These are phyloP conservation scores for Saccharomycopsis sp. DNA, from an alignment of 805 yeast species.

Conservation along the genomic window DNA sequence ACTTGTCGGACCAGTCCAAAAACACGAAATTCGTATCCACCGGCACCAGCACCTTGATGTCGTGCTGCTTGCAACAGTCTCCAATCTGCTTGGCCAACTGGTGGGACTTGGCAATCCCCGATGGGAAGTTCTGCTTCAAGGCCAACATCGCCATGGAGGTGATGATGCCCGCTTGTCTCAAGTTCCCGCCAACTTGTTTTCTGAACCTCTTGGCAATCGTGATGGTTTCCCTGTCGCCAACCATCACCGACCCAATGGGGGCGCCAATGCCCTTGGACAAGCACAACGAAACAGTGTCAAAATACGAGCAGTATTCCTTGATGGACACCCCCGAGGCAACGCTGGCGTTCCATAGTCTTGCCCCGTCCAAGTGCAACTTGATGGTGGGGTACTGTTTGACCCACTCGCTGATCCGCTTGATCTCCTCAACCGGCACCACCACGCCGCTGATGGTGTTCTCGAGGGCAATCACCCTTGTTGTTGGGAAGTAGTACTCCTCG, in stretches of 20 bases:
- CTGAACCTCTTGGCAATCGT: conserved; percentile 74
- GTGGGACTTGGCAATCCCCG: conserved; percentile 41
- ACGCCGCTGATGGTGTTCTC: conserved; percentile 88
- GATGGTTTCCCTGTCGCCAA: conserved; percentile 52
- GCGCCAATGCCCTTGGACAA: conserved; percentile 88
- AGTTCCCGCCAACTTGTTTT: conserved; percentile 90
- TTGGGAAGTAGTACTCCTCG: conserved; percentile 81
- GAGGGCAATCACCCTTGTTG: conserved; percentile 73
- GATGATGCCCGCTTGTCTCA: conserved; percentile 79
- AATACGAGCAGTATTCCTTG: conserved; percentile 60
- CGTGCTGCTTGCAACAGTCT: conserved; percentile 41
- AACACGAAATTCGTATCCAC: conserved; percentile 80
- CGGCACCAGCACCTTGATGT: conserved; percentile 59
- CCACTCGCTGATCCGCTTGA: conserved; percentile 60
- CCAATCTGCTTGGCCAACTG: conserved; percentile 43
- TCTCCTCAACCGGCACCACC: conserved; percentile 70
- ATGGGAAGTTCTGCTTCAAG: conserved; percentile 60
- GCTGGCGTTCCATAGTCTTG: conserved; percentile 89
- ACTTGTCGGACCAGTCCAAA: conserved; percentile 39
- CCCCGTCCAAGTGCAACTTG: conserved; percentile 83
- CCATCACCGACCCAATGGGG: conserved; percentile 84
- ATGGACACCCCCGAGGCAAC: conserved; percentile 63
- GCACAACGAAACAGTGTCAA: conserved; percentile 87
- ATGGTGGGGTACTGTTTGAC: conserved; percentile 32
- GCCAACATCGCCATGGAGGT: conserved; percentile 76